phyloP scores from a whole-genome alignment of 1,284 basidiomycete genomes.

The Spongiforma sp. region DNA sequence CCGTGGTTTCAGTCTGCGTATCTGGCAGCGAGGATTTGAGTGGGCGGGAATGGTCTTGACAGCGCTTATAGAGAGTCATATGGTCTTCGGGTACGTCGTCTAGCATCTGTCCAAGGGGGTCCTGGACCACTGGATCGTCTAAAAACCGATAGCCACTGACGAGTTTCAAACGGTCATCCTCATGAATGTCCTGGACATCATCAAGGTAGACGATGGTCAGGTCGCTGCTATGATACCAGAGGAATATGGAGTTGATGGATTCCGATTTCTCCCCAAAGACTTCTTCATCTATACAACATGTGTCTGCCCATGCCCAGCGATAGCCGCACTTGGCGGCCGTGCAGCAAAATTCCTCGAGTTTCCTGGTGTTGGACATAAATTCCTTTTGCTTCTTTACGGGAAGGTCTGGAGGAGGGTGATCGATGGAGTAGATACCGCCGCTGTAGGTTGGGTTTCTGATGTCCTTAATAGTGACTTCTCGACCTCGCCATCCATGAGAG shows the following conservation, averaged over 20 bases:
- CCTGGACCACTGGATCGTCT: conserved; percentile 24
- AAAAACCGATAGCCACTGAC: conserved; percentile 18
- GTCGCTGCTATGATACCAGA: conserved; percentile 26
- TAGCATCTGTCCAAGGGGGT: conserved; percentile 8
- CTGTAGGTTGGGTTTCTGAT: conserved; percentile 8
- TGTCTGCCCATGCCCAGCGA: conserved; percentile 33
- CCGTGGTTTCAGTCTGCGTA: conserved; percentile 23
- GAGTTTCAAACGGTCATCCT: conserved; percentile 14
- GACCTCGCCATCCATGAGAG: conserved; percentile 27
- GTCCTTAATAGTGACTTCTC: conserved; percentile 20
- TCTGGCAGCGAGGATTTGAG: conserved; percentile 21
- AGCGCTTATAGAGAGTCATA: conserved; percentile 18
- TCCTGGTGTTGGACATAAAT: conserved; percentile 5
- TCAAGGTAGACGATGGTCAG: conserved; percentile 32
- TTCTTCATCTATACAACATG: conserved; percentile 30
- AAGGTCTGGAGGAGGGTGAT: background rate
- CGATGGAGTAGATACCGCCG: conserved; percentile 21
- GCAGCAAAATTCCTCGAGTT: conserved; percentile 31
- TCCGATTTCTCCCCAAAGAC: conserved; percentile 23
- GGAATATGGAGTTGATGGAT: conserved; percentile 32
- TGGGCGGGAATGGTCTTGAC: background rate
- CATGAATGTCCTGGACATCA: conserved; percentile 23
- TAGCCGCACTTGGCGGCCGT: conserved; percentile 24
- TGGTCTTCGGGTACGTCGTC: conserved; percentile 3
- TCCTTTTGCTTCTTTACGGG: background rate